Evolutionary conservation across 805 yeast species (phyloP), one percentile per base, ranked within the genome.

Genomic region (Myxozyma neglecta): DNA sequence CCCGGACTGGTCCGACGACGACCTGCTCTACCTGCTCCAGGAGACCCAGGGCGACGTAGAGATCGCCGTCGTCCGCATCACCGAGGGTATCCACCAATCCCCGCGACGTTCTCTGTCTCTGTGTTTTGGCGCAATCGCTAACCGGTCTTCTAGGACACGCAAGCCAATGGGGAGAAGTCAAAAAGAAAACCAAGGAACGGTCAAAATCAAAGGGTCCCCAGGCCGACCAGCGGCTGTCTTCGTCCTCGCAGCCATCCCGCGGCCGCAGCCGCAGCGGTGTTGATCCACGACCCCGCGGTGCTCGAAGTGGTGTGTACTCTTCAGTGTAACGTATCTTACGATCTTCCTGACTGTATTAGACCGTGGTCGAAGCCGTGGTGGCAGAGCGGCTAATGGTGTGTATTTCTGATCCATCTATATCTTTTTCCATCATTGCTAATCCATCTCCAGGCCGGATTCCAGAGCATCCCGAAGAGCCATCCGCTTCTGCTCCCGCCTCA

Each of bases 1-100:
- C 78, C 96, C 97, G 48, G 97, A 89, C 73, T 94, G 99, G 99
- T 83, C 89, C 52, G 80, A 82, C 57, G 96, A 89, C 35, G 99
- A 94, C 73, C 84, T 94, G 72, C 77, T 80, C 50, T 83, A 87
- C 56, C 85, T 90, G 61, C 85, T 92, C 69, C 80, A 80, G 60
- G 98, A 94, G 76, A 83, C 87, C 66, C 80, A 68, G 47, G 80
- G 85, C 65, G 91, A 88, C 72, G 79, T 91, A 68, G 96, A 88
- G 72, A 81, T 83, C 48, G 89, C 94, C 67, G 87, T 90, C 66
- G 92, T 88, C 72, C 86, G 90, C 74, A 92, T 94, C 75, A 86
- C 96, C 60, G 89, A 90, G 64, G 96, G 69, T 67, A 51, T 56
- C 24, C 10, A 29, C 29, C 18, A 11, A 13, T 43, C 29, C 35